These are phyloP conservation scores for Tympanopsis confertula DNA, from an alignment of 2,329 filamentous ascomycete genomes.

Conservation along the genomic window DNA sequence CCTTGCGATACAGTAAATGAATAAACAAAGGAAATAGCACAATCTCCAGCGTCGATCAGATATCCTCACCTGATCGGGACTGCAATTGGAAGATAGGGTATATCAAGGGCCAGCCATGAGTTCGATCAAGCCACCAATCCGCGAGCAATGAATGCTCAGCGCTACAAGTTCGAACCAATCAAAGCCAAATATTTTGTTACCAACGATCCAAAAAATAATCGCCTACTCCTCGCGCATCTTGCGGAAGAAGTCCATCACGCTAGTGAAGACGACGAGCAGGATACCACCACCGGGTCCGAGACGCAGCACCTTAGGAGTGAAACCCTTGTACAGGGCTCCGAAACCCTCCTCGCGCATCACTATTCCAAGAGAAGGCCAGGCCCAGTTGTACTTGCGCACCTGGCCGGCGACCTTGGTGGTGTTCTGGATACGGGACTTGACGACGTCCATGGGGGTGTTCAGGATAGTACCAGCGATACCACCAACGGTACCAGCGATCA, in stretches of 20 bases:
- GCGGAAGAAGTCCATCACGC: conserved; percentile 86
- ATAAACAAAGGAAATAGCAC: no score
- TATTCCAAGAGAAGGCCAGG: conserved; percentile 73
- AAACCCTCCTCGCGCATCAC: conserved; percentile 92
- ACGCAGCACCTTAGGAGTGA: conserved; percentile 83
- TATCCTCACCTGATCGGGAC: no score
- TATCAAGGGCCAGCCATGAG: no score
- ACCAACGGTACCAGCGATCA: conserved; percentile 76
- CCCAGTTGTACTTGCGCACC: conserved; percentile 96
- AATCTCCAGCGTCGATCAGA: no score
- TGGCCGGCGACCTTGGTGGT: conserved; percentile 70
- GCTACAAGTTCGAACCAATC: no score
- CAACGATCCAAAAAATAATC: neutral
- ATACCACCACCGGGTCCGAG: conserved; percentile 52
- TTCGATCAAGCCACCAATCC: no score
- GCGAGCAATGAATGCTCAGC: no score
- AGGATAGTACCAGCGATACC: conserved; percentile 80
- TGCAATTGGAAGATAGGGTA: no score
- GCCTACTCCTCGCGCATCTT: conserved; percentile 24
- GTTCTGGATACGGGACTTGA: conserved; percentile 98
- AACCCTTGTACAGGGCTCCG: conserved; percentile 88
- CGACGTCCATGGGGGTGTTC: conserved; percentile 93
- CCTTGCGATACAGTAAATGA: no score
- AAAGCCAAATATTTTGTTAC: no score
- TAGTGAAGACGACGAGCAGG: conserved; percentile 75